A percentile compares a stretch with the other conserved stretches of the same genome.
Conservation (phyloP, 768 basidiomycete genomes). For the Serendipita indica region DNA sequence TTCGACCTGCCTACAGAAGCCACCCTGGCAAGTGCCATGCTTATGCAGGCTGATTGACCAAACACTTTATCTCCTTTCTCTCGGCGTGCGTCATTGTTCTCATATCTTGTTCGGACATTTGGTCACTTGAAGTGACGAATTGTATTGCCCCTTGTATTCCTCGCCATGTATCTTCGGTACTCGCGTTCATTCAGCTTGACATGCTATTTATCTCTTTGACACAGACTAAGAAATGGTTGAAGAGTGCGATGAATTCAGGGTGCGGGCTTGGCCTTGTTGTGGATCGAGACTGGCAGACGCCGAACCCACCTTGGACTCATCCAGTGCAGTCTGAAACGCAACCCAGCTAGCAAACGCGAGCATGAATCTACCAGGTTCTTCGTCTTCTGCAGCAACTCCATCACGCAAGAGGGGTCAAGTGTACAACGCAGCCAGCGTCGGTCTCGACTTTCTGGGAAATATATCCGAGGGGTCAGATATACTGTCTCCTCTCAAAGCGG, state of each 20-base stretch:
- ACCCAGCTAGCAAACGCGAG: too few relatives aligned
- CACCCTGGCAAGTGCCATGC: background rate
- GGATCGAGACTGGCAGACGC: too few relatives aligned
- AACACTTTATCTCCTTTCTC: background rate
- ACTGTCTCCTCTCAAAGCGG: too few relatives aligned
- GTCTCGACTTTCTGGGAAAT: too few relatives aligned
- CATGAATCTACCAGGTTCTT: too few relatives aligned
- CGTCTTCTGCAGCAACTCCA: too few relatives aligned
- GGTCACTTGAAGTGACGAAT: background rate
- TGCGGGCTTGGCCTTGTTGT: too few relatives aligned
- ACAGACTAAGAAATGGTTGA: background rate
- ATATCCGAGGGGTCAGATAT: too few relatives aligned
- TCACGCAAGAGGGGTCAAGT: too few relatives aligned
- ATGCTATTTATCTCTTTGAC: background rate
- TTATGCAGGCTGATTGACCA: conserved; percentile 1
- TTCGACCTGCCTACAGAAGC: conserved; percentile 8
- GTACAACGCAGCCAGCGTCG: too few relatives aligned
- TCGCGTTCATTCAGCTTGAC: background rate
- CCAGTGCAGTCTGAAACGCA: too few relatives aligned
- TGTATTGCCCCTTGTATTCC: background rate
- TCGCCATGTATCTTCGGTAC: background rate
- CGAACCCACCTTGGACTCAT: too few relatives aligned
- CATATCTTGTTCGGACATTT: background rate
- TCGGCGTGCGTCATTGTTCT: background rate
- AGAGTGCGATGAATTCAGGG: background rate